Base-by-base conservation (phyloP, 1,284 basidiomycete species). In the Vanrija humicola region DNA sequence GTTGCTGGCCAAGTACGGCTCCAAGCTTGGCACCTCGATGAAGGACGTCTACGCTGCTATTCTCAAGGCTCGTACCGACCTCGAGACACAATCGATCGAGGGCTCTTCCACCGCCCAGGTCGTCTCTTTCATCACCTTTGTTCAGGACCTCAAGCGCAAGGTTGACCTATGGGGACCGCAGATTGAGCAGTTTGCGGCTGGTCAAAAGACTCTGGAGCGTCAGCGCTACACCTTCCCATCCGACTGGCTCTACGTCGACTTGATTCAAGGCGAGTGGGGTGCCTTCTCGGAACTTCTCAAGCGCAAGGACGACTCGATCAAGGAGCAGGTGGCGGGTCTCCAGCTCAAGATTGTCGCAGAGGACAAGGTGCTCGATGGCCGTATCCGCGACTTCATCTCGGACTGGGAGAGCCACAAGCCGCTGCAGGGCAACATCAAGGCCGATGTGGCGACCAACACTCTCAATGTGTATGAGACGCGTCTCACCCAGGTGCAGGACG, bases 341-440 rank as follows among this genome's bases (percentile, higher is more conserved):
- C 95, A 98, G 77, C 82, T 97, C 66, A 98, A 98, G 82, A 96
- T 98, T 72, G 90, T 95, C n/a, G 94, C 95, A 3, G 93, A 99
- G 74, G 96, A 98, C 80, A 96, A 95, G 80, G 93, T 97, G 54
- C 85, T 97, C 3, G 90, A 94, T 79, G 90, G 91, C 75, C 91
- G 89, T 79, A 91, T 95, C 69, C 87, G 85, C 70, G 89, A 94
- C 68, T 84, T 95, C 57, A 82, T 96, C 43, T 78, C 82, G 54
- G 96, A 98, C 70, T 98, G 96, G 96, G 93, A 98, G 75, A 38
- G 59, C 6, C 72, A 65, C 67, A 77, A 77, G 68, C 96, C 96
- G 0, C 91, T 98, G 6, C 92, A 97, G 75, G 96, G 96, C 48
- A 90, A 84, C 75, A 86, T 98, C 82, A 89, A 91, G 63, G 91